Evolutionary conservation across 2,329 filamentous ascomycete genomes (phyloP), one percentile per base, ranked within the genome.

Genomic region (Claviceps fusiformis): DNA sequence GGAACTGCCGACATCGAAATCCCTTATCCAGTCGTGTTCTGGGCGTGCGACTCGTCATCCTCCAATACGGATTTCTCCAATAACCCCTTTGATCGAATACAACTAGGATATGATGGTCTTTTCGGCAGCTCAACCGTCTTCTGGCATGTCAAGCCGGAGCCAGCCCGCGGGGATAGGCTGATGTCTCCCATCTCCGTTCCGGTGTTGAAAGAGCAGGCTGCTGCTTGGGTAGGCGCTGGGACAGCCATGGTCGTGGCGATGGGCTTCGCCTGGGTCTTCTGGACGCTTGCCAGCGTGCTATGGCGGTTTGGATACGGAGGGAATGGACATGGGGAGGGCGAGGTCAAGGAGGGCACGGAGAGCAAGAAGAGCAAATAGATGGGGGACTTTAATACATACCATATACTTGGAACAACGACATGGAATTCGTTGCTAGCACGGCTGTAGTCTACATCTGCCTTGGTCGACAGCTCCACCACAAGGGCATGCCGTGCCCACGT

Each of bases 21-120:
- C 0, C 87, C 92, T 0, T 91, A 86, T 73, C 92, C 92, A 0
- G 79, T 81, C 0, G 79, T 96, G 0, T 96, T 96, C 73, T 96
- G 91, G 91, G 89, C 90, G 0, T 97, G 92, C 65, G 75, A 79
- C 8, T 80, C 84, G 0, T 78, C 84, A 0, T 78, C 81, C 10
- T 77, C 81, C 53, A 81, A 79, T 0, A 77, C 76, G 0, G 85
- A 87, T 62, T 87, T 92, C 69, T 69, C 79, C 0, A 79, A 77
- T 5, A 95, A 87, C 63, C 92, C 92, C 0, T 97, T 97, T 68
- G 91, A 96, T 67, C 76, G 88, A 6, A 73, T 77, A n/a, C 81
- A 89, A 64, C 63, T 96, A n/a, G 91, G 90, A 1, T 96, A 91
- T 67, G 92, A 96, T 60, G 80, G 78, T 0, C 69, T 95, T 9